phyloP scores from a whole-genome alignment of 164 flowering plant genomes.

The Aristolochia fimbriata region DNA sequence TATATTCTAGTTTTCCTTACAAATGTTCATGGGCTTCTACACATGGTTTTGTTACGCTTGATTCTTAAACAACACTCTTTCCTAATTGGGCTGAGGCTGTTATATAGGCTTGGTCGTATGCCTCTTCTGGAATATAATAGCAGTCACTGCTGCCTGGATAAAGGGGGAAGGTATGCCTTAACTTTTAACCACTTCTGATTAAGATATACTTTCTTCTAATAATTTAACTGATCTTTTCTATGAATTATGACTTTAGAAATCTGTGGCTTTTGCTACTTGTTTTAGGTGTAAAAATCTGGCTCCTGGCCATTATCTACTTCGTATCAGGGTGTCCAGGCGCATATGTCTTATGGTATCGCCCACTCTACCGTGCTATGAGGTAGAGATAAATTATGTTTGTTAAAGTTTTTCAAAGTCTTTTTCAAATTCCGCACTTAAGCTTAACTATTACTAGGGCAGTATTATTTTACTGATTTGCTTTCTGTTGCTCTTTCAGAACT shows the following conservation, averaged over 20 bases:
- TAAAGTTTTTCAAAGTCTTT: not conserved
- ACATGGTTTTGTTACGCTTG: not conserved
- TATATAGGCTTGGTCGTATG: constrained; percentile 29
- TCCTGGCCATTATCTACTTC: constrained; percentile 91
- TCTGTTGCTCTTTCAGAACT: constrained; percentile 42
- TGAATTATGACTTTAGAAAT: not conserved
- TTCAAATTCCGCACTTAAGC: no score
- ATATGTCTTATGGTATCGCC: constrained; percentile 94
- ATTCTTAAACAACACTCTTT: not conserved
- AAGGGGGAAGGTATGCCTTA: constrained; percentile 63
- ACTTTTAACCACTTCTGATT: not conserved
- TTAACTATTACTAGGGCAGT: no score
- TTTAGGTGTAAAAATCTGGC: constrained; percentile 80
- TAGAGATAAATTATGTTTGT: constrained; percentile 16
- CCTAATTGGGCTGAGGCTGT: not conserved
- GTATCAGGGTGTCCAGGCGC: constrained; percentile 93
- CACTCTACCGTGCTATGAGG: constrained; percentile 97
- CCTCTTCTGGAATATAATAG: constrained; percentile 81
- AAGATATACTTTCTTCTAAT: not conserved
- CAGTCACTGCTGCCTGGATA: constrained; percentile 89
- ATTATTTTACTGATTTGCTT: not conserved
- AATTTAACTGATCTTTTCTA: not conserved
- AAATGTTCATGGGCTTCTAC: not conserved
- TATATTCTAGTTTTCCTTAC: no score
- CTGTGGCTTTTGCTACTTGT: not conserved